Percentiles rank a stretch among this genome's conserved stretches.
These are phyloP conservation scores for Daldinia sp. DNA, from an alignment of 2,329 filamentous ascomycete species.

Conservation along the genomic window DNA sequence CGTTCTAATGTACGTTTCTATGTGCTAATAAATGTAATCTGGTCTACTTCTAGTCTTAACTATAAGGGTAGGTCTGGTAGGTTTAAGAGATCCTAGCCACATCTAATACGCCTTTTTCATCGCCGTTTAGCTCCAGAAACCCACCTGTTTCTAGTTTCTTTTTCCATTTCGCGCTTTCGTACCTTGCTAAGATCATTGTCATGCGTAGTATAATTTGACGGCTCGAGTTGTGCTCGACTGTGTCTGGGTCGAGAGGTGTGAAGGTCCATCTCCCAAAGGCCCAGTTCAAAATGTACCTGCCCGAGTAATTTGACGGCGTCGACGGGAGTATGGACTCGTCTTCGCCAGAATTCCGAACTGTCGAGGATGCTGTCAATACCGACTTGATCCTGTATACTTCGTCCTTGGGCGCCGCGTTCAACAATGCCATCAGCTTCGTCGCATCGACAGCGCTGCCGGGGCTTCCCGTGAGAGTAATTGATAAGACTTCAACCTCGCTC, in stretches of 20 bases:
- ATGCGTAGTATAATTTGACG: slow-evolving; percentile 71
- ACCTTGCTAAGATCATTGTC: slow-evolving; percentile 80
- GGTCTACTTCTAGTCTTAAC: slow-evolving; percentile 4
- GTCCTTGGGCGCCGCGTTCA: slow-evolving; percentile 84
- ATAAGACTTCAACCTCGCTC: slow-evolving; percentile 92
- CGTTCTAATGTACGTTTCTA: neutral
- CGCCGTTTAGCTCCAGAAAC: slow-evolving; percentile 63
- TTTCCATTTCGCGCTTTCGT: slow-evolving; percentile 81
- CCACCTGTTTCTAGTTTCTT: slow-evolving; percentile 74
- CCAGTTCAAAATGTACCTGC: slow-evolving; percentile 94
- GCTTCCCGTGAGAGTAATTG: slow-evolving; percentile 72
- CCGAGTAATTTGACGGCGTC: slow-evolving; percentile 46
- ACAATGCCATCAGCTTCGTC: slow-evolving; percentile 73
- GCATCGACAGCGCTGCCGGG: slow-evolving; percentile 62
- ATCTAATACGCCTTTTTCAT: slow-evolving; percentile 60
- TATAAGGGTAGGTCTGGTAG: neutral
- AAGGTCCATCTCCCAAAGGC: slow-evolving; percentile 97
- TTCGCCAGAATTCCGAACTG: slow-evolving; percentile 64
- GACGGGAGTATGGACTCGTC: slow-evolving; percentile 54
- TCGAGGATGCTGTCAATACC: slow-evolving; percentile 62
- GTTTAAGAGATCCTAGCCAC: slow-evolving; percentile 62
- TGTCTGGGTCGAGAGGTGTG: slow-evolving; percentile 67
- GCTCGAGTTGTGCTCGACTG: slow-evolving; percentile 65
- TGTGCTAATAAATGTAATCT: neutral
- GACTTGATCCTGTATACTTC: slow-evolving; percentile 97